These are phyloP conservation scores for Chlamydomonas sphaeroides DNA, from an alignment of 139 green algal genomes.

Conservation along the genomic window DNA sequence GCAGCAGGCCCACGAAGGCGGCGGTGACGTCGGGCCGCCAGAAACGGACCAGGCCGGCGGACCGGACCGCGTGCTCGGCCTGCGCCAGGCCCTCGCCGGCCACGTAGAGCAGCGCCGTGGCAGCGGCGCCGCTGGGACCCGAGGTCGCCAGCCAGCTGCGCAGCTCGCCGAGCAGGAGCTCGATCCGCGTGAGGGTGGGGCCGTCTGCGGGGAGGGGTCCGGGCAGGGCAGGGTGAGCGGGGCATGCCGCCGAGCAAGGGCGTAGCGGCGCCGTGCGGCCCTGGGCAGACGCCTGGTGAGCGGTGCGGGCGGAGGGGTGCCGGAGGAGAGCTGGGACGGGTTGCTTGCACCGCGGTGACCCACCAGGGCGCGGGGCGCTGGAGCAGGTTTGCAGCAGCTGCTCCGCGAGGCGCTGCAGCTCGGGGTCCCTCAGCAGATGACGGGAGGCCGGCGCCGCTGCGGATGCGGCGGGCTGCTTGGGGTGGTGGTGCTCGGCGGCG, in stretches of 20 bases:
- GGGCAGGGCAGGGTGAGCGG: not conserved
- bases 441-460: too few relatives aligned
- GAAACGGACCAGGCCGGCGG: conserved; percentile 16
- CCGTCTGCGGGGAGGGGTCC: not conserved
- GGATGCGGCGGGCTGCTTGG: conserved; percentile 5
- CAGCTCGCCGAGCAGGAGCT: conserved; percentile 7
- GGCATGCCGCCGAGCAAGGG: too few relatives aligned
- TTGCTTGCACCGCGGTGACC: too few relatives aligned
- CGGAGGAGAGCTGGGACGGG: too few relatives aligned
- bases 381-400: not conserved
- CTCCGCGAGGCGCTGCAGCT: not conserved
- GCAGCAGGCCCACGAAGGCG: conserved; percentile 31
- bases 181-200: not conserved
- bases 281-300: too few relatives aligned
- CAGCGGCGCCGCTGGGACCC: not conserved
- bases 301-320: too few relatives aligned
- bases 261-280: too few relatives aligned
- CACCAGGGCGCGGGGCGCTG: not conserved
- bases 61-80: conserved; percentile 15
- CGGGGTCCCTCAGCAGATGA: too few relatives aligned
- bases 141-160: not conserved
- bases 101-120: conserved; percentile 14
- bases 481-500: not conserved
- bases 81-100: conserved; percentile 16
- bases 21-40: conserved; percentile 29